Percentiles rank a stretch among this genome's conserved stretches.
These are phyloP conservation scores for Dothideomycetes sp. DNA, from an alignment of 2,329 filamentous ascomycete species.

Conservation along the genomic window DNA sequence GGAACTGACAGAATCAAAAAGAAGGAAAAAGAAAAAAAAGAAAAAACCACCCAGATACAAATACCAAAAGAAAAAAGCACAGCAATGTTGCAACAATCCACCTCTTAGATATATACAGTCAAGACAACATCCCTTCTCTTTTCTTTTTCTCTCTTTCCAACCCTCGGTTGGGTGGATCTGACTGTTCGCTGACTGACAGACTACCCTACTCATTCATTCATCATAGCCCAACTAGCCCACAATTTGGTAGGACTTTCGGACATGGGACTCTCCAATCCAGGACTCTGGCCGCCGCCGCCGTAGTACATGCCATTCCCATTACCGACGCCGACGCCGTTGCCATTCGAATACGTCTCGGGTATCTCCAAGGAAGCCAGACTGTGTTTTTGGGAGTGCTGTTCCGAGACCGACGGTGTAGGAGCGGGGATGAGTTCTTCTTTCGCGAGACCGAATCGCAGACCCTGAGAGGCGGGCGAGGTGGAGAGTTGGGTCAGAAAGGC, in stretches of 20 bases:
- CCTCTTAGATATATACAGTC: too few species aligned
- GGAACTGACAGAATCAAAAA: too few species aligned
- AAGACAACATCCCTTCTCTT: too few species aligned
- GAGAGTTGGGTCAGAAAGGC: slow-evolving; percentile 4
- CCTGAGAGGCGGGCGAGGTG: slow-evolving; percentile 5
- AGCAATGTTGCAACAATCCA: too few species aligned
- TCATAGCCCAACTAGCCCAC: slow-evolving; percentile 22
- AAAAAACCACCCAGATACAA: too few species aligned
- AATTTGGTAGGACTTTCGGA: slow-evolving; percentile 23
- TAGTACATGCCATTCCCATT: neutral
- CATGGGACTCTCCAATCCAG: slow-evolving; percentile 10
- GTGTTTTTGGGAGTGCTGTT: too few species aligned
- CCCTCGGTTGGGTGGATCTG: too few species aligned
- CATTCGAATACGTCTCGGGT: slow-evolving; percentile 2
- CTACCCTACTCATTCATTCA: slow-evolving; percentile 15
- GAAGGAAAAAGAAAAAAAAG: too few species aligned
- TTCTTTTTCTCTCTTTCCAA: too few species aligned
- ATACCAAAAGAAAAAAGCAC: too few species aligned
- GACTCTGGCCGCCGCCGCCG: neutral
- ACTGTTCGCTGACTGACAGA: too few species aligned
- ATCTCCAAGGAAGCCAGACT: too few species aligned
- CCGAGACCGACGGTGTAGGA: neutral
- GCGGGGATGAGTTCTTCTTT: slow-evolving; percentile 5
- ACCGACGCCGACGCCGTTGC: neutral
- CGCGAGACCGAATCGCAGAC: slow-evolving; percentile 8